Base-by-base conservation (phyloP, 129 eudicot genomes). In the Escallonia rubra region DNA sequence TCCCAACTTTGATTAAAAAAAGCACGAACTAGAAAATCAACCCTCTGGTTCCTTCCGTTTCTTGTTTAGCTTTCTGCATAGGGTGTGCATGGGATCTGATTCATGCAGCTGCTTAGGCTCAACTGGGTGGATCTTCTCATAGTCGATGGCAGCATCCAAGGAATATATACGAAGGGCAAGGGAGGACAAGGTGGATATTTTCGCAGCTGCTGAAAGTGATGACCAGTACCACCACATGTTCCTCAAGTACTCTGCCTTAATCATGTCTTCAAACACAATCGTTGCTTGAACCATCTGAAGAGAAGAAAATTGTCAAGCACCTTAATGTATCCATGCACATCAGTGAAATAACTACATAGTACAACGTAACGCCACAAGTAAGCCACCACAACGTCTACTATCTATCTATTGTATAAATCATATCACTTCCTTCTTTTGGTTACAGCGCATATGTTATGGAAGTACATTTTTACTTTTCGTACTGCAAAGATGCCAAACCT, bases 151-250 rank as follows among this genome's bases (percentile, higher is more conserved):
- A 4, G 83, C 70, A 74, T 89, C 96, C 66, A 89, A 75, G 48
- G 90, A 79, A 70, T 86, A 83, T 55, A 89, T 80, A 12, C 96
- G 88, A 56, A 89, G 73, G 43, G 94, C 76, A 56, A 89, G 94
- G 5, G 84, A 78, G 2, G 96, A 86, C 41, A 83, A 23, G 45
- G 77, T 89, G 13, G 93, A 77, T 58, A 82, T 79, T 72, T 75
- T 83, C 16, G 88, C 90, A 6, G 94, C 96, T 0, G 90, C 85
- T 53, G 94, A 75, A 10, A 77, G 81, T 46, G 96, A 86, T 48
- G 94, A 86, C 94, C 96, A 89, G 70, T 73, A 76, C 85, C 85
- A 77, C 93, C 96, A 83, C 46, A 67, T 74, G 63, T 79, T 76
- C 51, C 49, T 81, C 7, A 89, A 62, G 71, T 81, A 76, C 58